phyloP scores from a whole-genome alignment of 805 yeast genomes.

The Saccharomycopsis fibuligera region DNA sequence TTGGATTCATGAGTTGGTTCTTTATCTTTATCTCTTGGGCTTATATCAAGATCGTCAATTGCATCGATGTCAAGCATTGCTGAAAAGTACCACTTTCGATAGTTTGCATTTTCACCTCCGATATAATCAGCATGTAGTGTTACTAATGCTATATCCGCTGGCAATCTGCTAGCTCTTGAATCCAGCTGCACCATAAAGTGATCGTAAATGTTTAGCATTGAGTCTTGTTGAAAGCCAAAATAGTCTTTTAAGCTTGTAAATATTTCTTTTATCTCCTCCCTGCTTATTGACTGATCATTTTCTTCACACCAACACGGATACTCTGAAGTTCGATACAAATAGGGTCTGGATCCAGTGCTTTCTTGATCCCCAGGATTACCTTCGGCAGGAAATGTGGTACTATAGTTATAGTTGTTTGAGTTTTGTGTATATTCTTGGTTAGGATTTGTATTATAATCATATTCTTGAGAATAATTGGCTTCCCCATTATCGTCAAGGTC shows the following conservation, averaged over 20 bases:
- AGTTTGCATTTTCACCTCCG: constrained; percentile 85
- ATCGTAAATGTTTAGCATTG: constrained; percentile 72
- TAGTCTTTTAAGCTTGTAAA: constrained; percentile 51
- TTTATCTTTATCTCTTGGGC: not conserved
- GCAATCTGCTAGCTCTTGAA: constrained; percentile 77
- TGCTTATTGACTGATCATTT: constrained; percentile 49
- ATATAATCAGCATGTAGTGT: constrained; percentile 86
- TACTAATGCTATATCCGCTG: constrained; percentile 62
- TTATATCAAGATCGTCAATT: constrained; percentile 24
- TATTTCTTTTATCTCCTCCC: constrained; percentile 53
- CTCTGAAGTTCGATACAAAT: not conserved
- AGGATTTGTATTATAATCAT: not conserved
- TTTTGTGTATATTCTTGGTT: not conserved
- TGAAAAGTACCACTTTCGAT: constrained; percentile 87
- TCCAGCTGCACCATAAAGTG: constrained; percentile 76
- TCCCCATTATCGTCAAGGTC: not conserved
- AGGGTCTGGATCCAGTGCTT: constrained; percentile 29
- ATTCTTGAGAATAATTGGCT: constrained; percentile 1
- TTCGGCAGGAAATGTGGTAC: not conserved
- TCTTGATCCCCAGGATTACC: not conserved
- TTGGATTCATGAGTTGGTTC: not conserved
- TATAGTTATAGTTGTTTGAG: too few species aligned
- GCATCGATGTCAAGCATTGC: constrained; percentile 76
- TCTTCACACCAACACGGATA: constrained; percentile 17
- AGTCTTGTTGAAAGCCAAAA: constrained; percentile 83